Conservation (phyloP, 805 yeast species). For the Alloascoidea hylecoeti region DNA sequence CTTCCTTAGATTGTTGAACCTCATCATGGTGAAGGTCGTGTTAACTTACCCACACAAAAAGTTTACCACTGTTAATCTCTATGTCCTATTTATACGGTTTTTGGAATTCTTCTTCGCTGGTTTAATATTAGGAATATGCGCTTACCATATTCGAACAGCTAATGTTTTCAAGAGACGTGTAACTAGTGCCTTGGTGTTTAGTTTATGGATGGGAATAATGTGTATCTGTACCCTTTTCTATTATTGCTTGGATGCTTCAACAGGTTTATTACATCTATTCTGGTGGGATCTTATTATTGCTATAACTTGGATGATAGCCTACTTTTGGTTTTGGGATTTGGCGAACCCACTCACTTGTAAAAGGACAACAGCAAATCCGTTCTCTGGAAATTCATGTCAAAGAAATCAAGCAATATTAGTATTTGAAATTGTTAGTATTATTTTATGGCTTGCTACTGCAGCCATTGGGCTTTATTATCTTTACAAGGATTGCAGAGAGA, state of each 20-base stretch:
- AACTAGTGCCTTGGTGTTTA: background rate
- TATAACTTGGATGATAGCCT: background rate
- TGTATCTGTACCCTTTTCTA: background rate
- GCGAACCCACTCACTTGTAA: background rate
- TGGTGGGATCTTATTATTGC: background rate
- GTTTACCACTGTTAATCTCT: background rate
- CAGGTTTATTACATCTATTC: background rate
- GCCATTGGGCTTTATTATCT: background rate
- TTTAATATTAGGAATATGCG: background rate
- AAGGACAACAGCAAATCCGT: background rate
- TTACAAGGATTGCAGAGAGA: conserved; percentile 1
- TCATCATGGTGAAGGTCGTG: background rate
- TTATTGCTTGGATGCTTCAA: background rate
- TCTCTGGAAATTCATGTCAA: conserved; percentile 1
- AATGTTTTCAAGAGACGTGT: background rate
- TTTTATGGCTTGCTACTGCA: background rate
- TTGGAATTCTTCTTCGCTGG: conserved; percentile 1
- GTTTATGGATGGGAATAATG: conserved; percentile 1
- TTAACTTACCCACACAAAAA: background rate
- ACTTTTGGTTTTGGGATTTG: conserved; percentile 1
- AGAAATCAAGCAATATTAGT: background rate
- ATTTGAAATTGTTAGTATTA: background rate
- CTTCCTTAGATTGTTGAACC: background rate
- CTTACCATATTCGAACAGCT: conserved; percentile 1
- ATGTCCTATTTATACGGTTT: background rate